Conservation (phyloP, 1,284 basidiomycete genomes). For the Lignosus rhinocerotis region DNA sequence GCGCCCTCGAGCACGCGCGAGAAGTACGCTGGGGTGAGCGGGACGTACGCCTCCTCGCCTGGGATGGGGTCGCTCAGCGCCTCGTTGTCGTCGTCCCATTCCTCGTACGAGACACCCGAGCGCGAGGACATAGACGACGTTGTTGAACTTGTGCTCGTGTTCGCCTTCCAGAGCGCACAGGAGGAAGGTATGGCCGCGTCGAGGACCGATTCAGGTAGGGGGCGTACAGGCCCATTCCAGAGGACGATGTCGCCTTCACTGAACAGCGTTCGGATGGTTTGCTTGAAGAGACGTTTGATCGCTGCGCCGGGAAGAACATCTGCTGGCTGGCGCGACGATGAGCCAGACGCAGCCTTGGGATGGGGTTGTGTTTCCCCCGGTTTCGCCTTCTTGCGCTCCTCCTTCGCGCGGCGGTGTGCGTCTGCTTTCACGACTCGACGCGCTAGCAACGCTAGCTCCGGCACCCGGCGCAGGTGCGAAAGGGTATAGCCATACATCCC, state of each 20-base stretch:
- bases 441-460: constrained; percentile 64
- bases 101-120: constrained; percentile 23
- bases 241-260: constrained; percentile 68
- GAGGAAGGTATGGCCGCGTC: constrained; percentile 14
- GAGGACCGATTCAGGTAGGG: constrained; percentile 20
- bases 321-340: constrained; percentile 6
- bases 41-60: constrained; percentile 64
- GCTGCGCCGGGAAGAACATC: constrained; percentile 39
- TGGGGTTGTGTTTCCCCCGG: background rate
- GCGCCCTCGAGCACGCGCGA: constrained; percentile 47
- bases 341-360: background rate
- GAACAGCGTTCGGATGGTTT: constrained; percentile 60
- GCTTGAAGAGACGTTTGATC: constrained; percentile 59
- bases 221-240: constrained; percentile 58
- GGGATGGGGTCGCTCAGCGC: constrained; percentile 59
- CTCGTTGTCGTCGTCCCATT: constrained; percentile 42
- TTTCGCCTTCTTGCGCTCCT: constrained; percentile 38
- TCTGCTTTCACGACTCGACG: constrained; percentile 61
- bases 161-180: constrained; percentile 43
- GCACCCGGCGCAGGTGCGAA: constrained; percentile 72
- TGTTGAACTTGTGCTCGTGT: constrained; percentile 32
- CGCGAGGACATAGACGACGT: constrained; percentile 29
- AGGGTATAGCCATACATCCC: constrained; percentile 57
- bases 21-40: constrained; percentile 55
- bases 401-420: constrained; percentile 47